phyloP scores from a whole-genome alignment of 768 basidiomycete species.

The Amanita phalloides region DNA sequence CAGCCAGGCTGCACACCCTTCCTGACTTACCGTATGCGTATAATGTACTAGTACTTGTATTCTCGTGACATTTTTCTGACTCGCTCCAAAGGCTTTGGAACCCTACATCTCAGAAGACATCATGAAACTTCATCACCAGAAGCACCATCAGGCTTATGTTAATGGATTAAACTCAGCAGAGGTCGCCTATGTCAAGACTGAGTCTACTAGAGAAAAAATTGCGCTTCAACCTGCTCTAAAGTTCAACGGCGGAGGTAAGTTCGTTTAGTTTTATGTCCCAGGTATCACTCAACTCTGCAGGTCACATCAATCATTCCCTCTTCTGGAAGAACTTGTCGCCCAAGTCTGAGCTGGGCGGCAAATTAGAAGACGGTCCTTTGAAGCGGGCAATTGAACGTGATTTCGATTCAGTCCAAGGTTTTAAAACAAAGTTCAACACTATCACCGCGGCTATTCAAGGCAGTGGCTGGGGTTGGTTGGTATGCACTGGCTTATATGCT shows the following conservation, averaged over 20 bases:
- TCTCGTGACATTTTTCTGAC: neutral
- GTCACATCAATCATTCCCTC: conserved; percentile 90
- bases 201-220: conserved; percentile 66
- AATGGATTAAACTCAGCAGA: conserved; percentile 92
- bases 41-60: conserved; percentile 32
- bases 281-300: conserved; percentile 21
- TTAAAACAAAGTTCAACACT: conserved; percentile 83
- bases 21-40: conserved; percentile 75
- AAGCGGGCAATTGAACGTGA: conserved; percentile 67
- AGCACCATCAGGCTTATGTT: conserved; percentile 91
- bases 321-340: conserved; percentile 99
- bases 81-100: conserved; percentile 60
- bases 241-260: conserved; percentile 90
- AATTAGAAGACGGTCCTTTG: conserved; percentile 53
- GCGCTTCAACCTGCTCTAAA: conserved; percentile 85
- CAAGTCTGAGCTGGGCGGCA: conserved; percentile 45
- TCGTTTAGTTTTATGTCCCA: neutral
- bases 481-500: conserved; percentile 18
- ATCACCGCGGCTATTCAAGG: conserved; percentile 90
- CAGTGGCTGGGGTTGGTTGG: conserved; percentile 98
- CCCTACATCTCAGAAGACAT: conserved; percentile 87
- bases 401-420: conserved; percentile 80
- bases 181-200: conserved; percentile 58
- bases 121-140: conserved; percentile 88
- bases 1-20: conserved; percentile 56